These are phyloP conservation scores for Fusarium illudens DNA, from an alignment of 2,329 filamentous ascomycete genomes.

Conservation along the genomic window DNA sequence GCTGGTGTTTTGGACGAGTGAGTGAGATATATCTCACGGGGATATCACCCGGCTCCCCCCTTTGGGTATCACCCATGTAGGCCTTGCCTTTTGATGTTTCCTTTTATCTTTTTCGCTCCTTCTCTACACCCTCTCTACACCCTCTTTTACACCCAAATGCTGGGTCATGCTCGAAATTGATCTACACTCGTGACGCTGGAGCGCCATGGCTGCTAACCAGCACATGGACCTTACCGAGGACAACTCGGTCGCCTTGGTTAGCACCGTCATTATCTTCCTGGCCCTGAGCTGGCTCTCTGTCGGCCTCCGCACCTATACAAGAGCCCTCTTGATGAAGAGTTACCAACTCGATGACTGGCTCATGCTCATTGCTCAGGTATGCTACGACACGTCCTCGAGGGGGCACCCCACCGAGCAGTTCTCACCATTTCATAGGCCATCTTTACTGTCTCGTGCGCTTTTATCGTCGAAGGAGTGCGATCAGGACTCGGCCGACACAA, in stretches of 20 bases:
- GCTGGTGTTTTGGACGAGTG: conserved; percentile 15
- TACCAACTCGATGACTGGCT: conserved; percentile 63
- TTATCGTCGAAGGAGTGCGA: conserved; percentile 54
- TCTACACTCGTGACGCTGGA: conserved; percentile 29
- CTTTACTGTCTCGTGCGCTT: conserved; percentile 58
- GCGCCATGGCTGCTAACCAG: conserved; percentile 44
- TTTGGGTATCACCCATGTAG: conserved; percentile 3
- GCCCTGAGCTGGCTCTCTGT: conserved; percentile 54
- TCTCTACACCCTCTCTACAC: not conserved
- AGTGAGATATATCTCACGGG: conserved; percentile 34
- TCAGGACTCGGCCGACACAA: conserved; percentile 59
- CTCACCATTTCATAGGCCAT: conserved; percentile 45
- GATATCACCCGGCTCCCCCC: conserved; percentile 8
- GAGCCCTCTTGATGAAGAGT: conserved; percentile 53
- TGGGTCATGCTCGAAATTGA: conserved; percentile 34
- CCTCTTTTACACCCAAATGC: conserved; percentile 6
- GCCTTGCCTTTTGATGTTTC: not conserved
- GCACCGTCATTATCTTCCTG: conserved; percentile 50
- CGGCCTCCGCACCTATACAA: conserved; percentile 54
- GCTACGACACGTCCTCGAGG: conserved; percentile 7
- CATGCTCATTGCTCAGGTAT: conserved; percentile 60
- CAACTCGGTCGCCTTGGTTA: conserved; percentile 51
- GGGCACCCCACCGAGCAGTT: not conserved
- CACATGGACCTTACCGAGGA: conserved; percentile 49
- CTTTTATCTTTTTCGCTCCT: not conserved